Percentiles rank a stretch among this genome's conserved stretches.
Evolutionary conservation across 371 early-diverging fungal genomes (phyloP).

Genomic region (Saksenaea oblongispora): DNA sequence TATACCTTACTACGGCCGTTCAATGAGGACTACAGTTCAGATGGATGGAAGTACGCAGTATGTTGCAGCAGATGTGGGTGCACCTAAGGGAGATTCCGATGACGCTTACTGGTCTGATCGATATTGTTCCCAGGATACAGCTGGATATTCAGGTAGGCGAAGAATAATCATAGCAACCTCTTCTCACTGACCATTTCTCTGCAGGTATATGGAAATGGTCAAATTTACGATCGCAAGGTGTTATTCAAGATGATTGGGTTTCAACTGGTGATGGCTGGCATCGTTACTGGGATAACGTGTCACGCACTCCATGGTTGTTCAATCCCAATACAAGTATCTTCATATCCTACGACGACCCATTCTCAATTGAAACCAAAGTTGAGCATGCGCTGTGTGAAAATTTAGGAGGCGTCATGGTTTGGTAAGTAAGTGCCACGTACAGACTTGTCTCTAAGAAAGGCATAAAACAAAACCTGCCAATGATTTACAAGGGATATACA

Average conservation of each 20-base stretch:
- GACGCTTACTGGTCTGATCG: conserved; percentile 51
- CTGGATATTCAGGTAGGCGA: conserved; percentile 34
- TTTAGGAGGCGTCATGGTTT: conserved; percentile 66
- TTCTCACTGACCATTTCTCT: conserved; percentile 23
- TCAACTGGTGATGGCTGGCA: conserved; percentile 52
- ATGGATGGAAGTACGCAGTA: conserved; percentile 51
- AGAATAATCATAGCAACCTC: neutral
- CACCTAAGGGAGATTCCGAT: conserved; percentile 57
- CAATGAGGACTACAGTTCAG: conserved; percentile 50
- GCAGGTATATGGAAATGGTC: conserved; percentile 65
- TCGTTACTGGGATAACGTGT: conserved; percentile 62
- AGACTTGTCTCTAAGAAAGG: neutral
- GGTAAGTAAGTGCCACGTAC: conserved; percentile 38
- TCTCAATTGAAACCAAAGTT: conserved; percentile 61
- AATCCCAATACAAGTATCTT: conserved; percentile 52
- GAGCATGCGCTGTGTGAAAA: conserved; percentile 50
- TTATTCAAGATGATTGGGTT: conserved; percentile 39
- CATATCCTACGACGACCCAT: conserved; percentile 69
- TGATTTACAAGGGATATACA: conserved; percentile 40
- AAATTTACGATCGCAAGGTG: conserved; percentile 57
- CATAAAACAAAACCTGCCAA: neutral
- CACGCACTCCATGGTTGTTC: conserved; percentile 76
- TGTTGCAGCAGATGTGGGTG: conserved; percentile 32
- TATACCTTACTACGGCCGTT: conserved; percentile 69
- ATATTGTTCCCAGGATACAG: conserved; percentile 36